Percentiles rank a stretch among this genome's conserved stretches.
Evolutionary conservation across 805 yeast species (phyloP).

Genomic region (Teunomyces kruisii): DNA sequence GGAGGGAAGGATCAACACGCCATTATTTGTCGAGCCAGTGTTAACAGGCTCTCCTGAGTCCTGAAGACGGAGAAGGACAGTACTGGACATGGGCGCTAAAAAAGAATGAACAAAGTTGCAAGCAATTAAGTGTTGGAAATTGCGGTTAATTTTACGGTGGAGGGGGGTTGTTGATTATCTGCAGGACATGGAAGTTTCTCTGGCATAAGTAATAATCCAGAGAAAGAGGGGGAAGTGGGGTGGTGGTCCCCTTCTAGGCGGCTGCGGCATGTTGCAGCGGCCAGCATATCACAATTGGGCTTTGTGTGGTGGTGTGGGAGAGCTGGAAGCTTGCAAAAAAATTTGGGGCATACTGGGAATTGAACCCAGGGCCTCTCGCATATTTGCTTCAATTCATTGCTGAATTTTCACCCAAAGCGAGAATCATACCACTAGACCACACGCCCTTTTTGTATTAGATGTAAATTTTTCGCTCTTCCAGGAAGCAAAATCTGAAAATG

Average conservation of each 20-base stretch:
- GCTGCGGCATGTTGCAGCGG: too few relatives aligned
- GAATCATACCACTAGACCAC: slow-evolving; percentile 28
- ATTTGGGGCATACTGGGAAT: slow-evolving; percentile 50
- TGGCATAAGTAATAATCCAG: neutral
- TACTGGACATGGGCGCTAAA: slow-evolving; percentile 15
- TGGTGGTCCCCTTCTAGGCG: too few relatives aligned
- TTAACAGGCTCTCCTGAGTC: slow-evolving; percentile 49
- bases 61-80: slow-evolving; percentile 48
- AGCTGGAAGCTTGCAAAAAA: slow-evolving; percentile 1
- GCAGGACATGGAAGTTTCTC: neutral
- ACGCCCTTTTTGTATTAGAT: slow-evolving; percentile 14
- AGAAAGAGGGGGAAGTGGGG: too few relatives aligned
- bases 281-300: neutral
- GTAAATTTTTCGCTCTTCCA: too few relatives aligned
- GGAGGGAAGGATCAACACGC: slow-evolving; percentile 54
- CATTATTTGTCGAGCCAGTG: slow-evolving; percentile 36
- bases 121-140: neutral
- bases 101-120: neutral
- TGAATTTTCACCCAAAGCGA: slow-evolving; percentile 18
- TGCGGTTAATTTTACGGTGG: neutral
- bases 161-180: neutral
- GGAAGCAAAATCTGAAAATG: too few relatives aligned
- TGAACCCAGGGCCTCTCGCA: slow-evolving; percentile 68
- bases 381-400: slow-evolving; percentile 10
- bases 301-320: neutral